Evolutionary conservation across 2,329 filamentous ascomycete genomes (phyloP).

Genomic region (Pestalotiopsis sp.): DNA sequence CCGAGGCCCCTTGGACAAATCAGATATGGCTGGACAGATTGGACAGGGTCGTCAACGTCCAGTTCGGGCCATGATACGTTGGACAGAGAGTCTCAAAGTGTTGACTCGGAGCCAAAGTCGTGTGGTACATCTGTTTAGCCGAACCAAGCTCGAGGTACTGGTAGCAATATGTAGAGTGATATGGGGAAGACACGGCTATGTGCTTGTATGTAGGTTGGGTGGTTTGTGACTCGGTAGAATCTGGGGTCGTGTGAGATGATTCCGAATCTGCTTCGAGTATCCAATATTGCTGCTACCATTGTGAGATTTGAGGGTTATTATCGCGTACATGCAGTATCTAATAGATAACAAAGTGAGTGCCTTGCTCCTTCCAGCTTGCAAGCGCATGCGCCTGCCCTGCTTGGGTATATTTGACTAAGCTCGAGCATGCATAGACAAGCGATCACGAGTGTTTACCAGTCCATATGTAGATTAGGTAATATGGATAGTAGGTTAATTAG

Average conservation of each 20-base stretch:
- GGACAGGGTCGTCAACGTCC: background rate
- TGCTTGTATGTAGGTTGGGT: background rate
- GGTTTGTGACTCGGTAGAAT: background rate
- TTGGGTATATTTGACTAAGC: background rate
- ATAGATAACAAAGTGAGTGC: background rate
- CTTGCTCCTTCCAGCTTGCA: background rate
- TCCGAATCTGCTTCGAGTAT: background rate
- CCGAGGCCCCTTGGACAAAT: conserved; percentile 6
- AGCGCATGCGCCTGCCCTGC: background rate
- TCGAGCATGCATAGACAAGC: background rate
- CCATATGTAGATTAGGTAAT: background rate
- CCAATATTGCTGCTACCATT: background rate
- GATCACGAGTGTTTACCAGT: background rate
- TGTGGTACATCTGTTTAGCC: background rate
- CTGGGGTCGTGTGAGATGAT: background rate
- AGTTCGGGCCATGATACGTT: background rate
- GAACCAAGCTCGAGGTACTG: background rate
- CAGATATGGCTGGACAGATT: background rate
- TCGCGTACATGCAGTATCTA: background rate
- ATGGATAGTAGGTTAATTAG: no score
- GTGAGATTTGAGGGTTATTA: background rate
- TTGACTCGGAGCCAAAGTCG: background rate
- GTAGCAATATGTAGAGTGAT: background rate
- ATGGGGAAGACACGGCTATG: background rate
- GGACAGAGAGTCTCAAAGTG: background rate